Base-by-base conservation (phyloP, 805 yeast genomes). In the Candida golubevii region DNA sequence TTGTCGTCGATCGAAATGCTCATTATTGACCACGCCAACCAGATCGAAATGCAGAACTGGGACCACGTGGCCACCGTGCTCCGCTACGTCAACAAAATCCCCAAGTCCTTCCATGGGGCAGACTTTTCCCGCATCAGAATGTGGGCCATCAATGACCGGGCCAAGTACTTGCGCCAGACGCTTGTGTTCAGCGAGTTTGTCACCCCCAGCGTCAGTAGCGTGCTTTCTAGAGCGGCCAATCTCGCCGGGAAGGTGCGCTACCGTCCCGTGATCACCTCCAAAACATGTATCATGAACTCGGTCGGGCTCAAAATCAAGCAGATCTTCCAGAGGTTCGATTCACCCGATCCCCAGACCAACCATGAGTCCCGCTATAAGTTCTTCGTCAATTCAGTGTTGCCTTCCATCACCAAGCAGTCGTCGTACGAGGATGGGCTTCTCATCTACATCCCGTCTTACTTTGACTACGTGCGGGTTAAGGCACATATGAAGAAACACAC, bases 41-140 rank as follows among this genome's bases (percentile, higher is more conserved):
- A 88, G 28, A 72, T 90, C 51, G 85, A 87, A 58, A 85, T 85
- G 85, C 99, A 93, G 65, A 88, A 90, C 58, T 85, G 97, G 90
- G 85, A 85, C 32, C 96, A 91, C 65, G 75, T 93, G 8, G 64
- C 63, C 28, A 81, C 82, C 12, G 75, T 82, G 6, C 69, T 83
- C 53, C 80, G 81, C 50, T 81, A 83, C 59, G 53, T 89, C 45
- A 89, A 90, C 63, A 69, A 74, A 44, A 79, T 89, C 37, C 98
- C 98, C 6, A 78, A 79, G 50, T 79, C 83, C 40, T 75, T 75
- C 51, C 82, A 85, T 51, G 89, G 81, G 50, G 85, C 95, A 12
- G 99, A 93, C 65, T 93, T 93, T 63, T 80, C 93, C 45, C 77
- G 99, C 54, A 83, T 93, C 33, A 77, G 97, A 55, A 84, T 86